Evolutionary conservation across 2,329 filamentous ascomycete genomes (phyloP), one percentile per base, ranked within the genome.

Genomic region (Aspergillus oerlinghausenensis): DNA sequence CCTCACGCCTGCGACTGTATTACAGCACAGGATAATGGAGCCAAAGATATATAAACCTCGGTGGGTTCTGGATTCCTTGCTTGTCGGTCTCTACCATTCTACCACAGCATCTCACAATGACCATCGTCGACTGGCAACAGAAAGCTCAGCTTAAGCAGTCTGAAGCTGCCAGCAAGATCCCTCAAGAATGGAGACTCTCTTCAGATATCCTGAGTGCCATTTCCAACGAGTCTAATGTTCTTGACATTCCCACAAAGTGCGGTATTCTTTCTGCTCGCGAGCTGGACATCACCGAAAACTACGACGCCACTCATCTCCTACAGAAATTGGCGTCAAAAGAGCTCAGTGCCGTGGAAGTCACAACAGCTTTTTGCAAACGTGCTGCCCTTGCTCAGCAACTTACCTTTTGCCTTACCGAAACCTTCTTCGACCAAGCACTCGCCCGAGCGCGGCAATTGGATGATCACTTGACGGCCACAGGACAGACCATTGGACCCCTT

Each of bases 401-500:
- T 54, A 77, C 76, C 7, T 73, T 73, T 35, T 84, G 81, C 51
- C 64, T 84, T 2, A 80, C 79, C 0, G 82, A 86, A 55, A 79
- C 80, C 28, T 77, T 83, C 50, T 81, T 83, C 63, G 72, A 77
- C 2, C 64, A 73, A 5, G 84, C 83, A 0, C 32, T 85, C 0
- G 55, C 72, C 10, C 75, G 75, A 11, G 83, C 82, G 0, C 63
- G 70, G 6, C 66, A 76, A 26, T 73, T 84, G 0, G 83, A 85
- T 52, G 65, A 72, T 0, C 73, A 81, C 54, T 60, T 75, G 23
- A 55, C 61, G 7, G 67, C 65, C 32, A 74, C 73, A 25, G 76
- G 75, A 0, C 73, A 69, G 54, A 72, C 80, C 0, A 62, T 82
- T 2, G 85, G 85, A 0, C 84, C 85, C 0, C 74, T 88, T 0